Conservation (phyloP, 2,329 filamentous ascomycete species). For the Rachicladosporium sp. region DNA sequence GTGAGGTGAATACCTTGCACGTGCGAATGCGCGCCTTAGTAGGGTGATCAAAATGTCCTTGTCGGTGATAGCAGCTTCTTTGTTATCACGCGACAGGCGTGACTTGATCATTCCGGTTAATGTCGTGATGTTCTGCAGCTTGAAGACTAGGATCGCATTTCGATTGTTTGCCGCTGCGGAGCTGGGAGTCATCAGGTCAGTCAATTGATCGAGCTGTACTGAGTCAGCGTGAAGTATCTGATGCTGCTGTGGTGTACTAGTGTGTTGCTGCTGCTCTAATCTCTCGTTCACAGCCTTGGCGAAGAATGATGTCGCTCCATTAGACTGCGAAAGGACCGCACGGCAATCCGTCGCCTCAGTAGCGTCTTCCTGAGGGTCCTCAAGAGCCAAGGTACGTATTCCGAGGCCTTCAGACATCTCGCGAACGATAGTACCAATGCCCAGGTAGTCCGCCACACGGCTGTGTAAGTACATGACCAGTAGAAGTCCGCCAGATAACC, state of each 20-base stretch:
- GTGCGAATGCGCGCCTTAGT: conserved; percentile 12
- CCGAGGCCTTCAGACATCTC: conserved; percentile 9
- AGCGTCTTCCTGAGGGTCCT: conserved; percentile 5
- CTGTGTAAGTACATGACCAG: conserved; percentile 13
- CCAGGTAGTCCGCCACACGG: conserved; percentile 10
- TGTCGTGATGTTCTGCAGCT: conserved; percentile 6
- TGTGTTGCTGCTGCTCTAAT: neutral
- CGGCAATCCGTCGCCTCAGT: neutral
- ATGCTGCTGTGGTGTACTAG: neutral
- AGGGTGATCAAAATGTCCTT: conserved; percentile 11
- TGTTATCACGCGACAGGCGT: conserved; percentile 1
- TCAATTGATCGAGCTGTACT: neutral
- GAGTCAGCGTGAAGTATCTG: neutral
- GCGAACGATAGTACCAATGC: conserved; percentile 9
- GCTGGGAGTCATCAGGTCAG: neutral
- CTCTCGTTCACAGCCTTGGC: neutral
- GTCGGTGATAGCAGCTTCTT: neutral
- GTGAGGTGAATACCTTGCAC: conserved; percentile 5
- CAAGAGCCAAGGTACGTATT: conserved; percentile 4
- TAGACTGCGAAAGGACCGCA: neutral
- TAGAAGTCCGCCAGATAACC: conserved; percentile 13
- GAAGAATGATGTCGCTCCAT: conserved; percentile 1
- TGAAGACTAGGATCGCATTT: conserved; percentile 10
- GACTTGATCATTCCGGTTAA: conserved; percentile 9
- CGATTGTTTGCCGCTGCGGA: neutral